Evolutionary conservation across 257 asterid species (phyloP).

Genomic region (Sherardia arvensis): DNA sequence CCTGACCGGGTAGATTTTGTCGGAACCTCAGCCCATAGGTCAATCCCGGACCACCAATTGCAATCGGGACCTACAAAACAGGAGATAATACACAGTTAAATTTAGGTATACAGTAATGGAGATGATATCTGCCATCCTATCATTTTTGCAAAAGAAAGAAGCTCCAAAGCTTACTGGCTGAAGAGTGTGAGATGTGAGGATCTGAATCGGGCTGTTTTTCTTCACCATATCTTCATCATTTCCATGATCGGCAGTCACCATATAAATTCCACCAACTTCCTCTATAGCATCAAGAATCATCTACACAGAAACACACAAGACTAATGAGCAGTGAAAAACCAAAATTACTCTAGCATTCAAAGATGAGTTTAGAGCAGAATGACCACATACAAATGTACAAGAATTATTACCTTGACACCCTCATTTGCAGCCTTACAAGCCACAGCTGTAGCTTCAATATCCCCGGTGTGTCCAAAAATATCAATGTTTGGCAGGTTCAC

Average conservation of each 20-base stretch:
- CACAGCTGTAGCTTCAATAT: slow-evolving; percentile 77
- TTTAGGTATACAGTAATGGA: no score
- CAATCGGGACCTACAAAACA: slow-evolving; percentile 62
- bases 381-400: background rate
- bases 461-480: slow-evolving; percentile 99
- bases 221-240: slow-evolving; percentile 99
- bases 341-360: background rate
- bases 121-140: no score
- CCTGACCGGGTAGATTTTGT: slow-evolving; percentile 63
- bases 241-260: slow-evolving; percentile 97
- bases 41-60: slow-evolving; percentile 94
- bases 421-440: slow-evolving; percentile 93
- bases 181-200: slow-evolving; percentile 85
- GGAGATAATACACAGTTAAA: no score
- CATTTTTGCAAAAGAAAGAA: no score
- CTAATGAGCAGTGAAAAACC: background rate
- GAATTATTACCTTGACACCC: slow-evolving; percentile 80
- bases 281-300: slow-evolving; percentile 83
- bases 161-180: slow-evolving; percentile 57
- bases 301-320: slow-evolving; percentile 22
- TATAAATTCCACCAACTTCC: slow-evolving; percentile 87
- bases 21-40: slow-evolving; percentile 70
- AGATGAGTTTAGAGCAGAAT: background rate
- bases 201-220: slow-evolving; percentile 65
- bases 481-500: slow-evolving; percentile 84